Evolutionary conservation across 495 filamentous ascomycete genomes (phyloP), one percentile per base, ranked within the genome.

Genomic region (Clohesyomyces aquaticus): DNA sequence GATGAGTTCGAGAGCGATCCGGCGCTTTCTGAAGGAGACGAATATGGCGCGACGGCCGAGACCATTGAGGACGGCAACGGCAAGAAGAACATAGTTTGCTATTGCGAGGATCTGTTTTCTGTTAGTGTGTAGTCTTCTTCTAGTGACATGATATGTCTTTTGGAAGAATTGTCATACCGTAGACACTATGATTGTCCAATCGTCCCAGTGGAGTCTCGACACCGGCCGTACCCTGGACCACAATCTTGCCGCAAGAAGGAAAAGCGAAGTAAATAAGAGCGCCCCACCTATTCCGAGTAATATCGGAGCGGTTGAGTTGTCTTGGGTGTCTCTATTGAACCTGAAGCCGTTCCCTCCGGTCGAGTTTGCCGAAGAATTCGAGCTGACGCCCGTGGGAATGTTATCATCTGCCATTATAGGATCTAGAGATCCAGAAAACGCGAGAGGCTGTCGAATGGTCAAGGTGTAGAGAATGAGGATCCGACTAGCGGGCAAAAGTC

Each of bases 1-100:
- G 59, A 74, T 58, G 23, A 64, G 64, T 53, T 71, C 61, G 10
- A 65, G 51, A 51, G 60, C 70, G 51, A 11, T 47, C 6, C 48
- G 47, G 29, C 54, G 55, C 1, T 22, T 2, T 14, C 26, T 3
- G 18, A 67, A 54, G 49, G 46, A 4, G 22, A 67, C 59, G 53
- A 63, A 62, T 45, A 42, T 45, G 1, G 53, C n/a, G 53, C 26
- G 58, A 10, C 59, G 51, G 46, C 59, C 59, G 10, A 67, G 54
- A 27, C 58, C 65, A 52, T 63, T 47, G 32, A 63, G 18, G n/a
- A 63, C 59, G 28, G 52, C 12, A 22, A 26, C 45, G 18, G 46
- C 26, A 32, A 63, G 58, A 26, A 67, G 42, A 25, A 48, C 25
- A 43, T 62, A 63, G 14, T 69, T 42, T 21, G 52, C 55, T 25